Percentiles rank a stretch among this genome's conserved stretches.
phyloP scores from a whole-genome alignment of 306 rosid species.

The Aeschynomene evenia region DNA sequence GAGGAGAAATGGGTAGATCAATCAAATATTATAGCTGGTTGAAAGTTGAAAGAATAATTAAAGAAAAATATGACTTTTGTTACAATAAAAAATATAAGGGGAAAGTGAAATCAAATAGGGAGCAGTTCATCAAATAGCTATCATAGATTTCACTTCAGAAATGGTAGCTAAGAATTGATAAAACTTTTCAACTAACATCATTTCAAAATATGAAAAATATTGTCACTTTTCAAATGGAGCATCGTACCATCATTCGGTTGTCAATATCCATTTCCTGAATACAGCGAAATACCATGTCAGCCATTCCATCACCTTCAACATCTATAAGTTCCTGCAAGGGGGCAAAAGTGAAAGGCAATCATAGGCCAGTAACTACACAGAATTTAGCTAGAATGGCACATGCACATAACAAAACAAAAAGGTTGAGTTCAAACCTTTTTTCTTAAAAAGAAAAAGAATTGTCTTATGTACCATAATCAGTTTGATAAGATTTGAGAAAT shows the following conservation, averaged over 20 bases:
- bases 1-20: not conserved
- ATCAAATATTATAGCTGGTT: conserved; percentile 3
- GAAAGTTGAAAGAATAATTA: not conserved
- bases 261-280: conserved; percentile 99
- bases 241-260: conserved; percentile 90
- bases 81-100: not conserved
- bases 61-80: not conserved
- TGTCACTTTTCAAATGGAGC: conserved; percentile 27
- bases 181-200: not conserved
- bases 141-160: conserved; percentile 18
- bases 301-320: conserved; percentile 99
- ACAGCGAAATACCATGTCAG: conserved; percentile 99
- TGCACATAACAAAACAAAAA: not conserved
- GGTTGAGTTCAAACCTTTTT: not conserved
- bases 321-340: conserved; percentile 86
- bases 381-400: conserved; percentile 20
- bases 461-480: not conserved
- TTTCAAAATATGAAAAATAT: conserved; percentile 6
- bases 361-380: conserved; percentile 8
- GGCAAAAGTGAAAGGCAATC: conserved; percentile 11
- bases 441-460: not conserved
- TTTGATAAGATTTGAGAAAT: not conserved
- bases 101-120: conserved; percentile 7
- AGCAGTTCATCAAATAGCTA: not conserved
- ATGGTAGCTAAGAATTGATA: conserved; percentile 8